Conservation (phyloP, 2,329 filamentous ascomycete species). For the Chaetomium olivaceum region DNA sequence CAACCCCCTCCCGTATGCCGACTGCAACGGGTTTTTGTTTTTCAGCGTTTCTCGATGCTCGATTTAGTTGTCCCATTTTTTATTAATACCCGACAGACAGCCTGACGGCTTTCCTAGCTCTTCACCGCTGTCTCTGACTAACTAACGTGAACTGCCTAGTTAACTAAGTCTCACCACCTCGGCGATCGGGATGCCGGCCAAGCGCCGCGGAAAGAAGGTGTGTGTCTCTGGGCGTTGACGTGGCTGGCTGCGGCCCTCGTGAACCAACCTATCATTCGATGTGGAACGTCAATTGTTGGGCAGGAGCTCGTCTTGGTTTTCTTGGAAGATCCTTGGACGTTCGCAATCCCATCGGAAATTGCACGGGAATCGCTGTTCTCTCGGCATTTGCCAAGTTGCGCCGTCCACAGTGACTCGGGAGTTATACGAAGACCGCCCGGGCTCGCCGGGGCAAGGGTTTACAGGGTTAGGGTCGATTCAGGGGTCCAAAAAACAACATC, state of each 20-base stretch:
- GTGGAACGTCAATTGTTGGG: neutral
- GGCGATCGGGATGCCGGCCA: neutral
- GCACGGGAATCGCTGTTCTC: neutral
- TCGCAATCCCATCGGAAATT: constrained; percentile 2
- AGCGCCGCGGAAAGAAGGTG: neutral
- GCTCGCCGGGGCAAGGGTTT: no score
- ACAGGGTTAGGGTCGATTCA: constrained; percentile 7
- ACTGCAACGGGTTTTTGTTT: neutral
- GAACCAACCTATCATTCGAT: neutral
- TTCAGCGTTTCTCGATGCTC: neutral
- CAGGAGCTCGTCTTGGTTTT: neutral
- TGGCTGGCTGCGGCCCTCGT: constrained; percentile 2
- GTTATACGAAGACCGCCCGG: no score
- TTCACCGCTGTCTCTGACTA: neutral
- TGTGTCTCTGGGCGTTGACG: neutral
- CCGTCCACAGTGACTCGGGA: no score
- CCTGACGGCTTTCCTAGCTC: neutral
- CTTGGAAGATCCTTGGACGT: neutral
- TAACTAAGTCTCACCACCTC: no score
- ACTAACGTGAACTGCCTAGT: no score
- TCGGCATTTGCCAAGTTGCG: neutral
- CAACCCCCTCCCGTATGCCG: neutral
- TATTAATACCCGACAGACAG: neutral
- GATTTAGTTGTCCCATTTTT: neutral
- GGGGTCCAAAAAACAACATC: neutral